Conservation (phyloP, 306 rosid species). For the Ochetophila trinervis region DNA sequence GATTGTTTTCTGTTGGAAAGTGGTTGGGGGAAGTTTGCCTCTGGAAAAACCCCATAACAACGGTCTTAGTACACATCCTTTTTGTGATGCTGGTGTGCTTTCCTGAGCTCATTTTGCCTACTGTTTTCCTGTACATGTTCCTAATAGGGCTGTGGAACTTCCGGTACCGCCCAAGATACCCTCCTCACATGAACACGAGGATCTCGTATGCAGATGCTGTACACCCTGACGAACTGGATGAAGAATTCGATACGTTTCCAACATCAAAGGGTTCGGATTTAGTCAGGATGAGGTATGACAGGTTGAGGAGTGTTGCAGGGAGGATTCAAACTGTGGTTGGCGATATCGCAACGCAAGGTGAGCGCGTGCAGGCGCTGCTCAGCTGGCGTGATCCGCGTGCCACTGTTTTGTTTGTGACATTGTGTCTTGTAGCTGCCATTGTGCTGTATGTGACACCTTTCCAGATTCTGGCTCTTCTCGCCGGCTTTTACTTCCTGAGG, state of each 20-base stretch:
- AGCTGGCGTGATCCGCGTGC: constrained; percentile 98
- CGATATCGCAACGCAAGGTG: constrained; percentile 87
- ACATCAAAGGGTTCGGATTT: constrained; percentile 46
- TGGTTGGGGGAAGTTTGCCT: constrained; percentile 79
- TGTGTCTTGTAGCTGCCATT: constrained; percentile 54
- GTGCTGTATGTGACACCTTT: constrained; percentile 67
- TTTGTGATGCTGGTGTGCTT: constrained; percentile 73
- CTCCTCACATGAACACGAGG: constrained; percentile 84
- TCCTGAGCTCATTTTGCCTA: constrained; percentile 84
- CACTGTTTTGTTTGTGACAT: constrained; percentile 52
- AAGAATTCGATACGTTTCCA: constrained; percentile 83
- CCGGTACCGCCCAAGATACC: constrained; percentile 61
- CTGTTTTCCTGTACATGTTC: constrained; percentile 82
- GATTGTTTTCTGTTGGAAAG: constrained; percentile 42
- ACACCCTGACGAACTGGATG: constrained; percentile 75
- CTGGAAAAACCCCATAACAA: constrained; percentile 72
- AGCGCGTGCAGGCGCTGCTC: constrained; percentile 69
- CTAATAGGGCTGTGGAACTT: constrained; percentile 83
- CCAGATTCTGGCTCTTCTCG: constrained; percentile 42
- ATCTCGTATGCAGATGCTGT: constrained; percentile 63
- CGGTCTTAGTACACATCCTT: constrained; percentile 75
- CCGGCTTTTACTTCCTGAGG: constrained; percentile 78
- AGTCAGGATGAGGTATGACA: constrained; percentile 75
- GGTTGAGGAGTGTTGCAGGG: constrained; percentile 78
- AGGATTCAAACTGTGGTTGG: constrained; percentile 86